Base-by-base conservation (phyloP, 2,329 filamentous ascomycete genomes). In the Aphanoascus verrucosus region DNA sequence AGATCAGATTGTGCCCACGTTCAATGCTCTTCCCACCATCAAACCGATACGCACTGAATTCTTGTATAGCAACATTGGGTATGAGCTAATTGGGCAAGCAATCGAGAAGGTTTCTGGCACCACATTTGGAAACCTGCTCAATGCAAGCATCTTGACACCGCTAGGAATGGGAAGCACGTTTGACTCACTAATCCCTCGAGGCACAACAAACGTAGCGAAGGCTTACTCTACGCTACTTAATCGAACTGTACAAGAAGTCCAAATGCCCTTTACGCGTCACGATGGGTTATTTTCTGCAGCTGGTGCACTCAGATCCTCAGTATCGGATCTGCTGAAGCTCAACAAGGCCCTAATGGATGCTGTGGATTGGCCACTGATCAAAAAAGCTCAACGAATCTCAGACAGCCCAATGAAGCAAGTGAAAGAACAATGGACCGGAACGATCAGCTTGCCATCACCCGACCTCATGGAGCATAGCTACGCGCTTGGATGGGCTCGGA, bases 1-100 rank as follows among this genome's bases (percentile, higher is more conserved):
- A 45, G 55, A 51, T 50, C 46, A 40, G 17, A 34, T 34, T 34
- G 14, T 19, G 17, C 44, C 11, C 28, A 28, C 34, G 11, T 47
- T 47, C 15, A 47, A 47, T 20, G 32, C 44, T 11, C 17, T 47
- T 15, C 44, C 57, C 52, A 12, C 20, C 37, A 38, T 57, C 50
- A 23, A 55, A 44, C 46, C 20, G 32, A 23, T 59, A 15, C 47
- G 55, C 28, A 34, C 56, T 17, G 14, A 56, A 17, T 65, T 62
- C 54, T 17, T 50, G 5, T 64, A 65, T 53, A 67, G 63, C 43
- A 67, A 65, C 45, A 44, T 44, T n/a, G 46, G 46, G 8, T 62
- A 62, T 23, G 64, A 60, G 8, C 45, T 66, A 15, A 53, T 60
- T 1, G 61, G 58, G 0, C 45, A 58, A 11, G 56, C 61, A 5